phyloP scores from a whole-genome alignment of 148 eudicot genomes.

The Spergularia bocconei region DNA sequence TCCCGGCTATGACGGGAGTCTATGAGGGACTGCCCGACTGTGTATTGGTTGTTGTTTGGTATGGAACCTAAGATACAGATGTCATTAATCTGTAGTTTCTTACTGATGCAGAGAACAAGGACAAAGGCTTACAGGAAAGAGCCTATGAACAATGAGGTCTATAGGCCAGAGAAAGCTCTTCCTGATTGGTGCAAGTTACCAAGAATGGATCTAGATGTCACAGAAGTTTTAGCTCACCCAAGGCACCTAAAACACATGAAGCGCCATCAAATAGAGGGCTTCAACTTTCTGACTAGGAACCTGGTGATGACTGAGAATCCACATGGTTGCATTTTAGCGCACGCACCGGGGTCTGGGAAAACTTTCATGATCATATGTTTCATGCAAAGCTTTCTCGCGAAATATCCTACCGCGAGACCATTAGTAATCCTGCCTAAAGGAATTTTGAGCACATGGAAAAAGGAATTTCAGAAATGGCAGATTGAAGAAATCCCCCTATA shows the following conservation, averaged over 20 bases:
- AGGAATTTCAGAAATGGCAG: slow-evolving; percentile 73
- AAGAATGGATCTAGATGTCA: slow-evolving; percentile 31
- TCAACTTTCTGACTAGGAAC: slow-evolving; percentile 66
- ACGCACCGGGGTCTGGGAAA: slow-evolving; percentile 93
- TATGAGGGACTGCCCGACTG: no score
- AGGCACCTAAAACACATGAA: slow-evolving; percentile 73
- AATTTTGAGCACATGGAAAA: slow-evolving; percentile 72
- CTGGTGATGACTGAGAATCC: slow-evolving; percentile 59
- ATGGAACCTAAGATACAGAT: no score
- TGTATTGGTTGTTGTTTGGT: no score
- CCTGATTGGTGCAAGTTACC: slow-evolving; percentile 34
- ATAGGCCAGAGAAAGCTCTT: slow-evolving; percentile 12
- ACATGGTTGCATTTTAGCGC: slow-evolving; percentile 82
- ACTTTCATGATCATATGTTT: slow-evolving; percentile 90
- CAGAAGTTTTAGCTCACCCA: slow-evolving; percentile 55
- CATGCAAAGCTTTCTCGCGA: slow-evolving; percentile 71
- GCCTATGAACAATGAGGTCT: slow-evolving; percentile 7
- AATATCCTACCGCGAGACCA: slow-evolving; percentile 66
- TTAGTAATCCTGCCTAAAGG: slow-evolving; percentile 77
- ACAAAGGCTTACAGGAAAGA: slow-evolving; percentile 25
- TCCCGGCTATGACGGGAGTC: no score
- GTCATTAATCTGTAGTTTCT: background rate
- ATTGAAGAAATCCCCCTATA: slow-evolving; percentile 60
- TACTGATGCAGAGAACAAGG: slow-evolving; percentile 39
- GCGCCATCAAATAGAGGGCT: slow-evolving; percentile 77